Evolutionary conservation across 2,329 filamentous ascomycete genomes (phyloP).

Genomic region (Clonostachys sp.): DNA sequence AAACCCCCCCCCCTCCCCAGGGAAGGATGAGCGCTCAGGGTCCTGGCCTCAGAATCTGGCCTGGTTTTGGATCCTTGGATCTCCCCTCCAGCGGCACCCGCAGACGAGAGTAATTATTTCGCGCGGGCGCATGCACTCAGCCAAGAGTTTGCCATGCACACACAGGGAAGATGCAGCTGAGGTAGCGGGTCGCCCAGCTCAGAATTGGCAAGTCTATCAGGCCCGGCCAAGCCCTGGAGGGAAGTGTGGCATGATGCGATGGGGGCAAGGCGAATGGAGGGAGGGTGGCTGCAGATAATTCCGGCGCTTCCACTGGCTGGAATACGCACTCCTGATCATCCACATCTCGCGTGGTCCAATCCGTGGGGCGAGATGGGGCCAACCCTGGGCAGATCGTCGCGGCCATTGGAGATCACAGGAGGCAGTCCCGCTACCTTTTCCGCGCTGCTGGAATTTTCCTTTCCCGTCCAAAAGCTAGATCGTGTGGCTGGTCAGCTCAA

Average conservation of each 20-base stretch:
- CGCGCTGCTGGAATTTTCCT: not conserved
- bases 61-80: not conserved
- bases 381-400: constrained; percentile 4
- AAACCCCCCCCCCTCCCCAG: not conserved
- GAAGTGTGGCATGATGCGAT: not conserved
- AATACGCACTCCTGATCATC: not conserved
- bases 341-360: constrained; percentile 5
- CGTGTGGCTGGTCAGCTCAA: no score
- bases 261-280: not conserved
- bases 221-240: not conserved
- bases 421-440: not conserved
- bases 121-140: no score
- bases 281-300: not conserved
- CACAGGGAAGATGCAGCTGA: no score
- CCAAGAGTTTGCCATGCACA: no score
- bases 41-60: not conserved
- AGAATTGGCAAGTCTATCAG: not conserved
- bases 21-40: not conserved
- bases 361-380: constrained; percentile 1
- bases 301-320: not conserved
- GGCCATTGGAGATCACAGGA: constrained; percentile 7
- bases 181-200: no score
- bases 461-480: no score
- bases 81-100: not conserved
- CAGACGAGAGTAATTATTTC: no score